phyloP scores from a whole-genome alignment of 306 rosid species.

The Vigna reflexopilosa region DNA sequence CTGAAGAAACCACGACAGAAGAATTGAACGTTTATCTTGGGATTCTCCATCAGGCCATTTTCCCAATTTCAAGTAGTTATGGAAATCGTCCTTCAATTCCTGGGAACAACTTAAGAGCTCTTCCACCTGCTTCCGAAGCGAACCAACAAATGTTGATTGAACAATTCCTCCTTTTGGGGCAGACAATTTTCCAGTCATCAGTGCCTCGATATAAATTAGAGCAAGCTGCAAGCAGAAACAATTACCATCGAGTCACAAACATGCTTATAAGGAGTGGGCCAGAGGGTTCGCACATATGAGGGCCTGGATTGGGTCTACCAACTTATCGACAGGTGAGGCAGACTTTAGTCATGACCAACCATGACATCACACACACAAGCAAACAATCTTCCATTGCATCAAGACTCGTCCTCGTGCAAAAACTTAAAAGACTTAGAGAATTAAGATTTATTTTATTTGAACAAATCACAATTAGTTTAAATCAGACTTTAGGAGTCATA shows the following conservation, averaged over 20 bases:
- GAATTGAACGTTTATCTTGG: conserved; percentile 58
- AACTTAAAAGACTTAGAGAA: not conserved
- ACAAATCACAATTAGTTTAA: conserved; percentile 19
- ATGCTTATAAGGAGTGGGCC: conserved; percentile 1
- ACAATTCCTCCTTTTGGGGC: conserved; percentile 77
- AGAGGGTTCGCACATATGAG: not conserved
- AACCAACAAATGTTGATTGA: conserved; percentile 75
- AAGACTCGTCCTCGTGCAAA: conserved; percentile 2
- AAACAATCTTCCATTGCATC: not conserved
- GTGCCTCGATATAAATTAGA: conserved; percentile 76
- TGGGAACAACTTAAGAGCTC: conserved; percentile 64
- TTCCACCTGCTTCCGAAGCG: conserved; percentile 82
- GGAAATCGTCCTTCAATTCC: conserved; percentile 72
- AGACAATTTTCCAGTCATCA: conserved; percentile 68
- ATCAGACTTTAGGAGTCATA: not conserved
- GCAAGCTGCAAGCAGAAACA: conserved; percentile 74
- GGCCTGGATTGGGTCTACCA: conserved; percentile 7
- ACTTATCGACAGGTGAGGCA: not conserved
- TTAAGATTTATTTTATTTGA: conserved; percentile 11
- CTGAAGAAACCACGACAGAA: conserved; percentile 90
- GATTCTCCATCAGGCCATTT: conserved; percentile 77
- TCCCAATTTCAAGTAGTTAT: conserved; percentile 68
- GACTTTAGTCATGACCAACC: conserved; percentile 1
- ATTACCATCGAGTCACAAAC: conserved; percentile 25
- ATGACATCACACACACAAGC: not conserved